Evolutionary conservation across 208 protist species (phyloP), one percentile per base, ranked within the genome.

Genomic region (Crithidia sp.): DNA sequence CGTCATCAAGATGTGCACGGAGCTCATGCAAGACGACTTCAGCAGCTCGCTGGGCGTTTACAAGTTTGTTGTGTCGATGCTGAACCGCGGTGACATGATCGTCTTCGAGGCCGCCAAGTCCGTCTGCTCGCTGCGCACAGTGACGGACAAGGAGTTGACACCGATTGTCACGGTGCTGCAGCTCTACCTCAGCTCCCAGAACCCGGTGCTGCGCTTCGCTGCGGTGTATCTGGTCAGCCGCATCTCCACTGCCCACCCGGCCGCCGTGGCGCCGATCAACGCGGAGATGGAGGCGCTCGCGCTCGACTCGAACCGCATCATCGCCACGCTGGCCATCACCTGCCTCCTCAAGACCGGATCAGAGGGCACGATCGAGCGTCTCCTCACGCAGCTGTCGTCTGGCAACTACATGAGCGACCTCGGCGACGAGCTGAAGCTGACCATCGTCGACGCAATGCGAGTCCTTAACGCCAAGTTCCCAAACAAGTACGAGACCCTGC

Each of bases 291-390:
- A 99, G 81, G 90, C 81, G 16, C 90, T 99, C 0, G 89, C 99
- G 66, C 84, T 87, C 17, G 98, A 99, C 82, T 70, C 84, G 6
- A 99, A 99, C 85, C 95, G 98, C 71, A 90, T 87, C 58, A 98
- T 99, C 75, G 98, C 98, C 13, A 99, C 98, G 7, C 84, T 99
- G 12, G 98, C 99, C 59, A 99, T 99, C 80, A 99, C 98, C 0
- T 98, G 97, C 19, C 84, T 99, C 19, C 88, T 99, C 62, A 99
- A 99, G 84, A 99, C 96, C 0, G 98, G 98, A 37, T 92, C 90
- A 36, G 98, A 99, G 84, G 67, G 72, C 19, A 96, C 82, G 36
- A 96, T 99, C 70, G 98, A 99, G 58, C 91, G 98, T 8, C 90
- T 99, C 40, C 98, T 99, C 76, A 97, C 96, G 60, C 96, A 99